Evolutionary conservation across 768 basidiomycete genomes (phyloP).

Genomic region (Pholiota conissans): DNA sequence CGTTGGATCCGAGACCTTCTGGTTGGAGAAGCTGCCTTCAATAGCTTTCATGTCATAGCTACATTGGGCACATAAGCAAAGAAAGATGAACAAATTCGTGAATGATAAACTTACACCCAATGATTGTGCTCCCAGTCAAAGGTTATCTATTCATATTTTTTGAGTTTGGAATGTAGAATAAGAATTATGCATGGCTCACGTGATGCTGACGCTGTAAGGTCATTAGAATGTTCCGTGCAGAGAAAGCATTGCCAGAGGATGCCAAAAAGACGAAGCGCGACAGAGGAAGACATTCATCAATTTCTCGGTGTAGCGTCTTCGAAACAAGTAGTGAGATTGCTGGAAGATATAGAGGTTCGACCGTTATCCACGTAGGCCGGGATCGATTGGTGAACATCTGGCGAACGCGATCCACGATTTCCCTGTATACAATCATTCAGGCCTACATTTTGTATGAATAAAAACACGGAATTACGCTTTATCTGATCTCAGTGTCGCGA

Average conservation of each 20-base stretch:
- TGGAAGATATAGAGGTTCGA: slow-evolving; percentile 58
- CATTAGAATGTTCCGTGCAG: slow-evolving; percentile 60
- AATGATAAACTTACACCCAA: slow-evolving; percentile 56
- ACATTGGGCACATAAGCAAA: background rate
- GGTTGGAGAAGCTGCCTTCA: slow-evolving; percentile 51
- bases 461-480: slow-evolving; percentile 37
- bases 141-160: slow-evolving; percentile 53
- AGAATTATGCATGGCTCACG: too few species aligned
- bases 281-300: slow-evolving; percentile 54
- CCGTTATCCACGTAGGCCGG: slow-evolving; percentile 63
- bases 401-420: slow-evolving; percentile 50
- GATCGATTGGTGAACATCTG: slow-evolving; percentile 59
- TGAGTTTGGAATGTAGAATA: too few species aligned
- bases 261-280: slow-evolving; percentile 55
- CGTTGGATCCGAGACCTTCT: slow-evolving; percentile 57
- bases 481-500: slow-evolving; percentile 61
- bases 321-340: slow-evolving; percentile 63
- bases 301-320: slow-evolving; percentile 58
- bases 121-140: slow-evolving; percentile 66
- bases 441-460: too few species aligned
- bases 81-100: background rate
- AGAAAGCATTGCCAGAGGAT: slow-evolving; percentile 72
- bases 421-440: slow-evolving; percentile 24
- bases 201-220: slow-evolving; percentile 64
- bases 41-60: slow-evolving; percentile 60